Evolutionary conservation across 495 filamentous ascomycete genomes (phyloP).

Genomic region (Penicillium egyptiacum): DNA sequence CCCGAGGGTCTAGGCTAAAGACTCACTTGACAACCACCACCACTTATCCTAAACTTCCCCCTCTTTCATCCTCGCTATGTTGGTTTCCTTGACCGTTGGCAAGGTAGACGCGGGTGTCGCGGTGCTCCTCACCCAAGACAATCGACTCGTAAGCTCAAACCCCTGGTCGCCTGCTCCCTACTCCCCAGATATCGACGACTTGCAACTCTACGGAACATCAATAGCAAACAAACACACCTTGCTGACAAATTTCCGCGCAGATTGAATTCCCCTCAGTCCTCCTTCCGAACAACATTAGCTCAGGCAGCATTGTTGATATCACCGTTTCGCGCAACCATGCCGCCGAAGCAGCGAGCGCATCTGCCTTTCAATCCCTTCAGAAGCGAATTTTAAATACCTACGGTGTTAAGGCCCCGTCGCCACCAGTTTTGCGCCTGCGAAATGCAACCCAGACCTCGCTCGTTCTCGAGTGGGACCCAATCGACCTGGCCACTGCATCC

Average conservation of each 20-base stretch:
- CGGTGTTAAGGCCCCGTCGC: slow-evolving; percentile 72
- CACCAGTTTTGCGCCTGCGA: slow-evolving; percentile 82
- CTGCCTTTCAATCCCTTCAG: slow-evolving; percentile 79
- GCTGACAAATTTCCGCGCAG: slow-evolving; percentile 45
- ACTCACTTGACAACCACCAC: slow-evolving; percentile 18
- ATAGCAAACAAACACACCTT: slow-evolving; percentile 10
- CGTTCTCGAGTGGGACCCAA: slow-evolving; percentile 97
- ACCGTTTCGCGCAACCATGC: slow-evolving; percentile 83
- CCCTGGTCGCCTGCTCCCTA: slow-evolving; percentile 22
- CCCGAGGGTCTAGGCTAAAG: slow-evolving; percentile 6
- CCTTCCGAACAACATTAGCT: slow-evolving; percentile 88
- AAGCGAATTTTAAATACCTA: slow-evolving; percentile 83
- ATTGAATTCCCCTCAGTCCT: slow-evolving; percentile 99
- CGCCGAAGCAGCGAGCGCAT: slow-evolving; percentile 70
- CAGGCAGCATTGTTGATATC: slow-evolving; percentile 96
- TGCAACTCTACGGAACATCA: slow-evolving; percentile 8
- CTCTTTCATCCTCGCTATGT: slow-evolving; percentile 55
- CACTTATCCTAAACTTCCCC: slow-evolving; percentile 1
- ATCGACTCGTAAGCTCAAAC: slow-evolving; percentile 73
- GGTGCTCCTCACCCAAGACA: slow-evolving; percentile 94
- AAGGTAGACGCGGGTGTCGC: slow-evolving; percentile 99
- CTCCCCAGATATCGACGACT: slow-evolving; percentile 18
- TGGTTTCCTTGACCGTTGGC: slow-evolving; percentile 96
- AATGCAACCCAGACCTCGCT: slow-evolving; percentile 97
- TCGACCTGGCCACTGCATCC: slow-evolving; percentile 87